phyloP scores from a whole-genome alignment of 305 asterid species.

The Fraxinus greggii region DNA sequence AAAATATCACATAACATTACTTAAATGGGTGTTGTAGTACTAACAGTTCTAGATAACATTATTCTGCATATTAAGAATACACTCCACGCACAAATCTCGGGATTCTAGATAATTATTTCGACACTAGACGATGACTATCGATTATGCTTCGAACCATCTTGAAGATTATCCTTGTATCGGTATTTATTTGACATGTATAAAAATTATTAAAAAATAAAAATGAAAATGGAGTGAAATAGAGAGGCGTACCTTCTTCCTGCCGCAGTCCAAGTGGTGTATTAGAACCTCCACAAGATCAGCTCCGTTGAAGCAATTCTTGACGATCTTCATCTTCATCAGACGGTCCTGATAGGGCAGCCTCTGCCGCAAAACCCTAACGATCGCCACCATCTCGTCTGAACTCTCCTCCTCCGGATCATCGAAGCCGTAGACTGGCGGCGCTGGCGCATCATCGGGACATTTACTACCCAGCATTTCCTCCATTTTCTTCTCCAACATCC shows the following conservation, averaged over 20 bases:
- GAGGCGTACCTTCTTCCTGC: constrained; percentile 58
- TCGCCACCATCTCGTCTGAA: constrained; percentile 60
- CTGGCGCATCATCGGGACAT: constrained; percentile 84
- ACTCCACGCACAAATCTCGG: too few relatives aligned
- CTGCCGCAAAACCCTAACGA: constrained; percentile 59
- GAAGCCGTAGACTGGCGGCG: constrained; percentile 75
- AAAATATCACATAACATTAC: too few relatives aligned
- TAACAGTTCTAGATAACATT: too few relatives aligned
- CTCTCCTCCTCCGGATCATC: constrained; percentile 53
- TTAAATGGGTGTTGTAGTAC: too few relatives aligned
- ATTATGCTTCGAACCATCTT: too few relatives aligned
- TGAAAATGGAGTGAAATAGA: not conserved
- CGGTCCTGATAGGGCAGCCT: constrained; percentile 81
- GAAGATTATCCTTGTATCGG: too few relatives aligned
- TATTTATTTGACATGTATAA: not conserved
- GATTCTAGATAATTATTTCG: too few relatives aligned
- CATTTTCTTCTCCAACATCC: constrained; percentile 65
- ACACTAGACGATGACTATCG: too few relatives aligned
- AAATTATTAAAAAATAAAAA: not conserved
- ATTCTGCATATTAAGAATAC: too few relatives aligned
- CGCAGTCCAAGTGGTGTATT: constrained; percentile 71
- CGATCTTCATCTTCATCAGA: constrained; percentile 74
- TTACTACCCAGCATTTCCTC: constrained; percentile 63
- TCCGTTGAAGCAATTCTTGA: constrained; percentile 81
- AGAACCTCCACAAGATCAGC: constrained; percentile 76